phyloP scores from a whole-genome alignment of 2,329 filamentous ascomycete species.

The Mollisiaceae sp. region DNA sequence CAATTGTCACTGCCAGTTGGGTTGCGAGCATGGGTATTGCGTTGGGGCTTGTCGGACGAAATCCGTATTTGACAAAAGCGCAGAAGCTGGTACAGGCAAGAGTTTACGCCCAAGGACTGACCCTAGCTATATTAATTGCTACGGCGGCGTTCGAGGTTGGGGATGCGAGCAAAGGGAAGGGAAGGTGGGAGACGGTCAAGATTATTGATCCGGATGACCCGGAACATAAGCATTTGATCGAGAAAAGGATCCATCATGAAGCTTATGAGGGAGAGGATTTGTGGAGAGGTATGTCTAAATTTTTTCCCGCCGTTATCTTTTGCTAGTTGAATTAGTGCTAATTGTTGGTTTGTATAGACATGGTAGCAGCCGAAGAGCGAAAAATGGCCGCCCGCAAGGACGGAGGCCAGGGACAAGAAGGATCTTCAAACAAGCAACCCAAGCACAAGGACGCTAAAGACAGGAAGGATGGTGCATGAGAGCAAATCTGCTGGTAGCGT shows the following conservation, averaged over 20 bases:
- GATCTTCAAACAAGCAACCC: slow-evolving; percentile 23
- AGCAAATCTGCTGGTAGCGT: slow-evolving; percentile 28
- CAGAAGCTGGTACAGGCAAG: slow-evolving; percentile 79
- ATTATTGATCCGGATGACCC: slow-evolving; percentile 82
- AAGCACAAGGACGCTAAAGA: slow-evolving; percentile 63
- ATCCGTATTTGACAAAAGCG: slow-evolving; percentile 62
- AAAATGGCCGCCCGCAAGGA: slow-evolving; percentile 51
- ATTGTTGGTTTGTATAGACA: slow-evolving; percentile 62
- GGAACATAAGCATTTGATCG: slow-evolving; percentile 79
- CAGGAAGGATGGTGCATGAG: slow-evolving; percentile 44
- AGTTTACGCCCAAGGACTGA: slow-evolving; percentile 77
- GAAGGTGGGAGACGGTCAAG: slow-evolving; percentile 84
- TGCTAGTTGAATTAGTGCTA: background rate
- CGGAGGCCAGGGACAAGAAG: slow-evolving; percentile 57
- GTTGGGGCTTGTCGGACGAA: slow-evolving; percentile 66
- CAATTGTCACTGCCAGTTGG: slow-evolving; percentile 72
- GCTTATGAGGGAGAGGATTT: slow-evolving; percentile 87
- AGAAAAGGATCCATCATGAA: slow-evolving; percentile 88
- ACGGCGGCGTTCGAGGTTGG: slow-evolving; percentile 71
- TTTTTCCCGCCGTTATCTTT: background rate
- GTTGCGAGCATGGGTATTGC: slow-evolving; percentile 67
- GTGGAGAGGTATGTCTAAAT: slow-evolving; percentile 75
- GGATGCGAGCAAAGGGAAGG: slow-evolving; percentile 77
- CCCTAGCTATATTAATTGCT: slow-evolving; percentile 69
- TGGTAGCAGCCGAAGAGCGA: slow-evolving; percentile 81